phyloP scores from a whole-genome alignment of 345 rosid genomes.

The Cardamine resedifolia region DNA sequence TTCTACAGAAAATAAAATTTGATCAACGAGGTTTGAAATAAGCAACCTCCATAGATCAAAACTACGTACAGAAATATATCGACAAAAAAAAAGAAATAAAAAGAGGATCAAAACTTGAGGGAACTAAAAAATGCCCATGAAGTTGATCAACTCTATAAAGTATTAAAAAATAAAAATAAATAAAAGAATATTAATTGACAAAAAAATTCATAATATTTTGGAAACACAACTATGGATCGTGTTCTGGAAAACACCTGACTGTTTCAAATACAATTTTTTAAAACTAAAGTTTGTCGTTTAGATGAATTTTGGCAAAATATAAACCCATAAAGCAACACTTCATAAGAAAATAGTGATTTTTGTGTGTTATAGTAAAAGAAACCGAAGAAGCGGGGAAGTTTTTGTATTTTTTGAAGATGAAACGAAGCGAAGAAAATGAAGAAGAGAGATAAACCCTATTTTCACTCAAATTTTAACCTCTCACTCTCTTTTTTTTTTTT shows the following conservation, averaged over 20 bases:
- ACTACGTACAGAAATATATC: constrained; percentile 10
- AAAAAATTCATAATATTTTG: constrained; percentile 11
- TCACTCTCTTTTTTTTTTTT: background rate
- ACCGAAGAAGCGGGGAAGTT: constrained; percentile 18
- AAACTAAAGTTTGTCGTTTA: background rate
- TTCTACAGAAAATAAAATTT: constrained; percentile 7
- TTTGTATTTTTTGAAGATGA: background rate
- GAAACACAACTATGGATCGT: constrained; percentile 43
- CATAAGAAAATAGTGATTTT: constrained; percentile 49
- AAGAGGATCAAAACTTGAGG: constrained; percentile 45
- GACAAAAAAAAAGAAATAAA: background rate
- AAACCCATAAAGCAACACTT: constrained; percentile 54
- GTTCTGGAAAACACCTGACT: constrained; percentile 75
- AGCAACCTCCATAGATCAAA: constrained; percentile 57
- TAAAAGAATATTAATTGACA: constrained; percentile 10
- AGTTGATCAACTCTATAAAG: constrained; percentile 46
- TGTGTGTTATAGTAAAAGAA: constrained; percentile 47
- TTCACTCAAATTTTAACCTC: background rate
- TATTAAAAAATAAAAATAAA: background rate
- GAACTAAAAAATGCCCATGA: constrained; percentile 68
- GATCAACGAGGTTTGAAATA: constrained; percentile 68
- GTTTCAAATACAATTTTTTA: background rate
- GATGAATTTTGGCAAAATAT: constrained; percentile 41
- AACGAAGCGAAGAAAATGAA: background rate
- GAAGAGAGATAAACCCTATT: constrained; percentile 16